Percentiles rank a stretch among this genome's conserved stretches.
Conservation (phyloP, 495 filamentous ascomycete genomes). For the Sporormia fimetaria region DNA sequence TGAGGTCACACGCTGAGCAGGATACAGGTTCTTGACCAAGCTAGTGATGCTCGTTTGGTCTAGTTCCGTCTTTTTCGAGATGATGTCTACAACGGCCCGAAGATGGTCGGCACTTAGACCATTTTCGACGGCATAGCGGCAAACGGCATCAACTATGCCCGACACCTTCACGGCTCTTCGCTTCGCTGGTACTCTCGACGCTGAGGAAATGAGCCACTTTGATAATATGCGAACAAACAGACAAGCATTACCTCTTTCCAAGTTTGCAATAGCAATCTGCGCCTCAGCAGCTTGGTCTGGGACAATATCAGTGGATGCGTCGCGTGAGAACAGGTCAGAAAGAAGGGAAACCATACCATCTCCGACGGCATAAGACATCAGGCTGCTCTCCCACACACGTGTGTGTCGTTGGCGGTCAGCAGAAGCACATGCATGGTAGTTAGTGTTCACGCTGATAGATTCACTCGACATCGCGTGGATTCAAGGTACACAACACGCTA, state of each 20-base stretch:
- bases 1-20: conserved; percentile 48
- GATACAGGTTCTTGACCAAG: conserved; percentile 66
- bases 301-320: no score
- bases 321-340: background rate
- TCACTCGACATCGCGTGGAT: no score
- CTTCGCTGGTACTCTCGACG: conserved; percentile 23
- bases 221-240: background rate
- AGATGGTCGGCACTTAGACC: conserved; percentile 54
- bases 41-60: conserved; percentile 60
- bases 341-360: conserved; percentile 9
- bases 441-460: no score
- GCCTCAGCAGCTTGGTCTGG: conserved; percentile 6
- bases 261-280: conserved; percentile 16
- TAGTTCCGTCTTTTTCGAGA: conserved; percentile 54
- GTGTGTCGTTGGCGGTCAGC: conserved; percentile 21
- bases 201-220: conserved; percentile 11
- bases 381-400: conserved; percentile 14
- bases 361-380: conserved; percentile 19
- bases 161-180: conserved; percentile 21
- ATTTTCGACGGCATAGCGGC: conserved; percentile 46
- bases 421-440: no score
- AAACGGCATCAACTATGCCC: conserved; percentile 38
- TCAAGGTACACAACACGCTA: no score
- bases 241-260: conserved; percentile 17
- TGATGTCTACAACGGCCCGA: conserved; percentile 50